phyloP scores from a whole-genome alignment of 225 moss, liverwort and hornwort genomes.

The Pleurozium schreberi region DNA sequence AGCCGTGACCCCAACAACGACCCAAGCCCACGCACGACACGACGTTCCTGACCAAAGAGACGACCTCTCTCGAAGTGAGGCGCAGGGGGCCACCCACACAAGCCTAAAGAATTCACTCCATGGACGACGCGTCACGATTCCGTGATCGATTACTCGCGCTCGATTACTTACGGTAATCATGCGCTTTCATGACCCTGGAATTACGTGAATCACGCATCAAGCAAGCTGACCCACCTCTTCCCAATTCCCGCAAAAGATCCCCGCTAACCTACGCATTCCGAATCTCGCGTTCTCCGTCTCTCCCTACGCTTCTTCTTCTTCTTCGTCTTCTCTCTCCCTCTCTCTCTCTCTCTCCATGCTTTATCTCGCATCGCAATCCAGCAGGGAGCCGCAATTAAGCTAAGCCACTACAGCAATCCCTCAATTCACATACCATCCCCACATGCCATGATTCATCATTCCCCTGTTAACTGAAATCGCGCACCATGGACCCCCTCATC shows the following conservation, averaged over 20 bases:
- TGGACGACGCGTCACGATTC: slow-evolving; percentile 1
- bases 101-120: background rate
- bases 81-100: background rate
- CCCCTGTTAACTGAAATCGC: slow-evolving; percentile 11
- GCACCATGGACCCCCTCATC: background rate
- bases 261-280: slow-evolving; percentile 1
- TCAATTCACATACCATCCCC: background rate
- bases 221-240: slow-evolving; percentile 32
- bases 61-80: background rate
- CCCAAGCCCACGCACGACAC: background rate
- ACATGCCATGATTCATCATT: background rate
- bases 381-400: background rate
- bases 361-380: background rate
- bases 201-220: slow-evolving; percentile 27
- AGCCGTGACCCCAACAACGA: background rate
- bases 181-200: background rate
- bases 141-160: slow-evolving; percentile 4
- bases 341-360: background rate
- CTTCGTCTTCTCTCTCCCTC: too few relatives aligned
- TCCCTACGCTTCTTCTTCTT: background rate
- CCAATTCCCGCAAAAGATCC: slow-evolving; percentile 10
- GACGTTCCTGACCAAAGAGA: background rate
- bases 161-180: slow-evolving; percentile 16
- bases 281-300: background rate
- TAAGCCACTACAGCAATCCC: background rate